A percentile compares a stretch with the other conserved stretches of the same genome.
Evolutionary conservation across 305 asterid genomes (phyloP).

Genomic region (Plantago coronopus): DNA sequence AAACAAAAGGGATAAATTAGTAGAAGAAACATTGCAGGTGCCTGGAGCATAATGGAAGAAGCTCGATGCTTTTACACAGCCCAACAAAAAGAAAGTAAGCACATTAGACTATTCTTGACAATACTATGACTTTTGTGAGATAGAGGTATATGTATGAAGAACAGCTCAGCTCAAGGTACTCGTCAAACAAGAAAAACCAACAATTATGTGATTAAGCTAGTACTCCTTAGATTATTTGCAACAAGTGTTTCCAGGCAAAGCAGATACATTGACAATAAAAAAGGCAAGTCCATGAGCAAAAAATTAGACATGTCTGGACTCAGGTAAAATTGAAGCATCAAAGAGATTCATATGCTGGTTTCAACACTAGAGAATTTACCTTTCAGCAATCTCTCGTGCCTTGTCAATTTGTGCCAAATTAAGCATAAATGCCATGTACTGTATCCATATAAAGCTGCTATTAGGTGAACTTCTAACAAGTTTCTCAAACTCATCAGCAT

Average conservation of each 20-base stretch:
- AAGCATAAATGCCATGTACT: slow-evolving; percentile 85
- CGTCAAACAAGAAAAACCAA: background rate
- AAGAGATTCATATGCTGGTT: background rate
- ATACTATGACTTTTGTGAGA: no score
- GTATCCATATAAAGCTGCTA: slow-evolving; percentile 88
- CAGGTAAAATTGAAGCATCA: background rate
- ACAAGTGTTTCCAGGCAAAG: background rate
- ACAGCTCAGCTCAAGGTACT: background rate
- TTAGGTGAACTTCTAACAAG: slow-evolving; percentile 75
- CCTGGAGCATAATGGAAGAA: no score
- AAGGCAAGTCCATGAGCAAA: background rate
- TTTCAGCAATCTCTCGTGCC: slow-evolving; percentile 90
- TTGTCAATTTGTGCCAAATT: slow-evolving; percentile 78
- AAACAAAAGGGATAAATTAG: no score
- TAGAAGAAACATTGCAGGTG: no score
- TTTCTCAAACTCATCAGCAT: slow-evolving; percentile 86
- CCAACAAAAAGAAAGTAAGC: no score
- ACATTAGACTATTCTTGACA: no score
- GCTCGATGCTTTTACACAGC: no score
- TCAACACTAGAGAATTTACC: slow-evolving; percentile 36
- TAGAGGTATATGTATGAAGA: no score
- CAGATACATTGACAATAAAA: background rate
- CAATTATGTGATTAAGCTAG: background rate
- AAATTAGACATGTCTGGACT: background rate
- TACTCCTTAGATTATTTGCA: background rate